Base-by-base conservation (phyloP, 257 asterid species). In the Petunia secreta region DNA sequence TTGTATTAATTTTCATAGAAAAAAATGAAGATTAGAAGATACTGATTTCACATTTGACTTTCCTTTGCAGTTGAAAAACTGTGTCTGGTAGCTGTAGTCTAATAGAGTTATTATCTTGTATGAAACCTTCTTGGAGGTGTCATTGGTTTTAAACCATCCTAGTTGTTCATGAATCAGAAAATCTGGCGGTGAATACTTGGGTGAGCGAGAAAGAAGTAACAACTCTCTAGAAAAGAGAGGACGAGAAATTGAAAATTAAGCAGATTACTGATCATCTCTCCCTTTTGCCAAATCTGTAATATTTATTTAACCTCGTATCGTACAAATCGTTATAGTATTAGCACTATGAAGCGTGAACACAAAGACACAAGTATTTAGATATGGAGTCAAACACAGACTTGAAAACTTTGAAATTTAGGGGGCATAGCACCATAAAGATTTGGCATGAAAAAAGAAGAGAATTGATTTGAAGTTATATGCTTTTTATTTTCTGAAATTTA, bases 11-110 rank as follows among this genome's bases (percentile, higher is more conserved):
- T 66, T 66, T 3, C 15, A 40, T 66, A 36, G 15, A 40, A 40
- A 41, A 66, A 66, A 53, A 41, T 37, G 75, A 66, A 66, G 38
- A 41, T 66, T 15, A 41, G 54, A 41, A 66, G 75, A 66, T 66
- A 66, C 75, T 40, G 62, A 48, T 71, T 38, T 71, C 77, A 48
- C 50, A 34, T 44, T 34, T 48, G 50, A 44, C 58, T 71, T 69
- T 71, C 58, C 60, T 48, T 34, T 5, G 77, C 44, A 48, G 44
- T 48, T 34, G 60, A 48, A 11, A 16, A 71, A 48, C 44, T 34
- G 0, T 71, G 77, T 6, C 34, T 71, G 44, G 75, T 50, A 48
- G 50, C 43, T 71, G 60, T 48, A n/a, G 10, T 9, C 34, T 13
- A 4, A 10, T 38, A 48, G 43, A 52, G 57, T 52, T 25, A 46